Percentiles rank a stretch among this genome's conserved stretches.
Conservation (phyloP, 306 rosid genomes). For the Rosa chinensis region DNA sequence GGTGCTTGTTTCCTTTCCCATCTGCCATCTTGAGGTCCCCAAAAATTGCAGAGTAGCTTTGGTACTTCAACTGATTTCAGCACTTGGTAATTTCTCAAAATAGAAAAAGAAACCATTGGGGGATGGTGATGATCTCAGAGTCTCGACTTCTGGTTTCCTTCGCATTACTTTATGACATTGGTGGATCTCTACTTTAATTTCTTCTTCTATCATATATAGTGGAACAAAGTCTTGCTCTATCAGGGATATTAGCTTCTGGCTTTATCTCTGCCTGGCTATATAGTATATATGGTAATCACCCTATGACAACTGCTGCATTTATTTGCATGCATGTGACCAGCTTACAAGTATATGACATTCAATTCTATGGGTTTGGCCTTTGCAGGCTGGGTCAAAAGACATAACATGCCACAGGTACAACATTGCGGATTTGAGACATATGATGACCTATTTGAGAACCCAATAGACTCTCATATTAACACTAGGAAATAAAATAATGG, state of each 20-base stretch:
- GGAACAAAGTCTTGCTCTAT: neutral
- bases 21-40: constrained; percentile 1
- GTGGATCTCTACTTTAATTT: neutral
- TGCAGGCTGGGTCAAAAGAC: neutral
- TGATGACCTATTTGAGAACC: neutral
- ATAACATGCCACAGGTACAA: neutral
- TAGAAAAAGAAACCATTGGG: neutral
- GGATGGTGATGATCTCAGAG: neutral
- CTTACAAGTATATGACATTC: neutral
- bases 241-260: neutral
- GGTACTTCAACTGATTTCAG: neutral
- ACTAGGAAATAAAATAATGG: no score
- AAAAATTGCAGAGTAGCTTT: neutral
- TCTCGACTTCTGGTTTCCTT: neutral
- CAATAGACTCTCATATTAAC: no score
- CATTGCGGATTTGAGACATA: neutral
- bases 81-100: neutral
- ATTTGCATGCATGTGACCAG: neutral
- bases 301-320: neutral
- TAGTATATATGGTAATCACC: neutral
- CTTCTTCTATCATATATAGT: neutral
- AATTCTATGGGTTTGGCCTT: neutral
- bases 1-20: neutral
- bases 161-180: neutral
- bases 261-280: neutral